Base-by-base conservation (phyloP, 1,139 yeast genomes). In the Taphrina flavorubra region DNA sequence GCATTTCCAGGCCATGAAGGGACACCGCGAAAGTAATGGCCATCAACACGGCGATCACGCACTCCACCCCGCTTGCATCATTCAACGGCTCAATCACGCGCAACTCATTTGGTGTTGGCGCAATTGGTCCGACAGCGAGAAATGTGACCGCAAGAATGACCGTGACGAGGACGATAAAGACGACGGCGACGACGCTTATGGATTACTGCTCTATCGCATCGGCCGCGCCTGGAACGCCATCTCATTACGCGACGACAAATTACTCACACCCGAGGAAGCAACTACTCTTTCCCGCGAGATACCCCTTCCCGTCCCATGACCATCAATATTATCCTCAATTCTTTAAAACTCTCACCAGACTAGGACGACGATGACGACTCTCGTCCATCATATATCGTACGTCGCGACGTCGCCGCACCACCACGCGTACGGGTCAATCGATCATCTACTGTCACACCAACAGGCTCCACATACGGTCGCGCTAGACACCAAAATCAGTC, bases 41-140 rank as follows among this genome's bases (percentile, higher is more conserved):
- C 60, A 56, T n/a, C 60, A 56, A 36, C 49, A 40, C 36, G 60
- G 49, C 34, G 60, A 56, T 16, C 37, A 10, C 49, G 60, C 60
- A 6, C 60, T 56, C 36, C 60, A 39, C n/a, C 60, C 60, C 3
- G 6, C 25, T 3, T 13, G 13, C 10, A 39, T 56, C 49, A 39
- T 40, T 6, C 36, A n/a, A 16, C 25, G 36, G 7, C 20, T 56
- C 49, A 39, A 16, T 37, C 46, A 7, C 14, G 11, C 18, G 2
- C 49, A 37, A 36, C 49, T 40, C 14, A 6, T 56, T 16, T 56
- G 60, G 60, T 56, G 60, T 56, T 56, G 60, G 60, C 36, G 46
- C 25, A n/a, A 40, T 2, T 56, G 60, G 60, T 13, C 20, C 44
- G 44, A 55, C 36, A 16, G 16, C 51, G 25, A 39, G 42, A 14